Conservation (phyloP, 768 basidiomycete species). For the Psilocybe sp. region DNA sequence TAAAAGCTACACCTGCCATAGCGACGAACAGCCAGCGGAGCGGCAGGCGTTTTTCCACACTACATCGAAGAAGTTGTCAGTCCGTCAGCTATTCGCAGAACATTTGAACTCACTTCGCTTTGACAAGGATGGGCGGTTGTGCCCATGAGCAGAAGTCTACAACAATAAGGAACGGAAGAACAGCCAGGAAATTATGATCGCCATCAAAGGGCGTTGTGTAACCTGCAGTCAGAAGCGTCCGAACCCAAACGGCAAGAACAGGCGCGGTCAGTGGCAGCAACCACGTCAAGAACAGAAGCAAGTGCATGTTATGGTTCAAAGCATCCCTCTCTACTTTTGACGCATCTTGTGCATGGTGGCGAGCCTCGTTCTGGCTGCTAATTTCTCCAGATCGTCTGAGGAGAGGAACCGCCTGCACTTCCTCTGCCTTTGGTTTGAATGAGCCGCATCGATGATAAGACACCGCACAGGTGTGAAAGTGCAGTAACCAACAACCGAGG, state of each 20-base stretch:
- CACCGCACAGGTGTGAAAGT: slow-evolving; percentile 61
- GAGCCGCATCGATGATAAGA: slow-evolving; percentile 17
- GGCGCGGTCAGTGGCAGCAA: slow-evolving; percentile 76
- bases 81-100: slow-evolving; percentile 3
- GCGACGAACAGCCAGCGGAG: slow-evolving; percentile 52
- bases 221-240: slow-evolving; percentile 79
- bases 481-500: slow-evolving; percentile 79
- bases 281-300: slow-evolving; percentile 77
- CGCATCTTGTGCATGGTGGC: neutral
- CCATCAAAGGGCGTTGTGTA: slow-evolving; percentile 77
- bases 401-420: slow-evolving; percentile 12
- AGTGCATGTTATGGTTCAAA: slow-evolving; percentile 52
- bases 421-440: neutral
- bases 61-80: slow-evolving; percentile 15
- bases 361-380: neutral
- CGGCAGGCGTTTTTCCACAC: slow-evolving; percentile 39
- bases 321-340: slow-evolving; percentile 26
- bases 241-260: slow-evolving; percentile 84
- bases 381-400: slow-evolving; percentile 4
- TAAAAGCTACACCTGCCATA: slow-evolving; percentile 52
- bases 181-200: slow-evolving; percentile 71
- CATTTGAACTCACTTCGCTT: slow-evolving; percentile 33
- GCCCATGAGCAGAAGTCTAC: slow-evolving; percentile 60
- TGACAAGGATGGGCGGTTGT: slow-evolving; percentile 37
- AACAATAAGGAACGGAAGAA: slow-evolving; percentile 60